Conservation (phyloP, 345 rosid genomes). For the Lepidium didymum region DNA sequence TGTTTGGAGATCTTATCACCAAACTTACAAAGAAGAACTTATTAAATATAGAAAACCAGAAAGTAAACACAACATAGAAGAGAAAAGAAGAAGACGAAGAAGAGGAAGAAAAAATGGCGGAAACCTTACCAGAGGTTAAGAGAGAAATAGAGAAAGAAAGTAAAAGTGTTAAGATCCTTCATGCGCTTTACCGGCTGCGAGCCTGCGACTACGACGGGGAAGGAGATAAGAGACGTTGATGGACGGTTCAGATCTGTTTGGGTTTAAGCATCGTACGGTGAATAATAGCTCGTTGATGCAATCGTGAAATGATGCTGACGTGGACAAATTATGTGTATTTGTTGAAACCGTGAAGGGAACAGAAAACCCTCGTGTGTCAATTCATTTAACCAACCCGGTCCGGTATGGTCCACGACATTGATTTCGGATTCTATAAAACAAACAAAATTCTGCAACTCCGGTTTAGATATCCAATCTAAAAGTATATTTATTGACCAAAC, state of each 20-base stretch:
- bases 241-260: conserved; percentile 11
- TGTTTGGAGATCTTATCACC: not conserved
- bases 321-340: not conserved
- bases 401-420: not conserved
- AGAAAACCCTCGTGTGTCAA: conserved; percentile 23
- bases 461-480: too few relatives aligned
- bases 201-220: conserved; percentile 24
- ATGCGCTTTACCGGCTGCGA: conserved; percentile 29
- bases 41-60: not conserved
- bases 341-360: not conserved
- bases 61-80: not conserved
- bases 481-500: too few relatives aligned
- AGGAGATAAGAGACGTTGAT: conserved; percentile 23
- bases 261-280: conserved; percentile 27
- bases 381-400: conserved; percentile 3
- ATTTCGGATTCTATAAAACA: not conserved
- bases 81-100: not conserved
- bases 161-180: conserved; percentile 17
- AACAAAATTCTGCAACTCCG: too few relatives aligned
- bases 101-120: conserved; percentile 7
- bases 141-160: conserved; percentile 2
- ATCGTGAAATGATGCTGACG: conserved; percentile 13
- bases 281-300: not conserved
- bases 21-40: not conserved
- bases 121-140: conserved; percentile 12